A percentile compares a stretch with the other conserved stretches of the same genome.
Evolutionary conservation across 2,329 filamentous ascomycete species (phyloP).

Genomic region (Colletotrichum zoysiae): DNA sequence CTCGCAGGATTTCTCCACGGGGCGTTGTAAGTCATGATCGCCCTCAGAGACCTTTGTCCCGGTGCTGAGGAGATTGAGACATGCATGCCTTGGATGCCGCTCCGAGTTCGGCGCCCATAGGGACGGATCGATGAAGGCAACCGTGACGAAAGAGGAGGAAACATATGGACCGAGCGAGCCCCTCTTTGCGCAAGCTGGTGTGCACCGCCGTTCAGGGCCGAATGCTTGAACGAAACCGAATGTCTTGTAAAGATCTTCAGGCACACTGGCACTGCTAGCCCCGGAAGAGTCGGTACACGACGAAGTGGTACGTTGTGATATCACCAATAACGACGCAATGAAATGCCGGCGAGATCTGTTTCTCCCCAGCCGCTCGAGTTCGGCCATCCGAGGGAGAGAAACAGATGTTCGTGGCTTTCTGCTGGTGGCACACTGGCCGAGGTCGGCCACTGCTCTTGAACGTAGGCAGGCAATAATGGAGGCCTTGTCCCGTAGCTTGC

Average conservation of each 20-base stretch:
- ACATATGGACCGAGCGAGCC: constrained; percentile 24
- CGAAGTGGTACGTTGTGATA: neutral
- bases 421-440: constrained; percentile 12
- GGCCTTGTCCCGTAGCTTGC: constrained; percentile 16
- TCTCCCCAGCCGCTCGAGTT: neutral
- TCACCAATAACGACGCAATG: neutral
- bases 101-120: constrained; percentile 18
- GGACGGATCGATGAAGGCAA: constrained; percentile 37
- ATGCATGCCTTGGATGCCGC: constrained; percentile 33
- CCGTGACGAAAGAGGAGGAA: constrained; percentile 25
- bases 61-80: constrained; percentile 30
- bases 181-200: constrained; percentile 14
- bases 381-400: neutral
- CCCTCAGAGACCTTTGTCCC: constrained; percentile 22
- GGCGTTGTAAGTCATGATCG: constrained; percentile 29
- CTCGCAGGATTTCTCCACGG: constrained; percentile 29
- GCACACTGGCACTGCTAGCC: neutral
- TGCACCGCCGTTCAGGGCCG: neutral
- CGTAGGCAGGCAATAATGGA: neutral
- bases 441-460: constrained; percentile 3
- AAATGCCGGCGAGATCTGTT: neutral
- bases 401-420: constrained; percentile 20
- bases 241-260: constrained; percentile 11
- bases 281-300: constrained; percentile 6
- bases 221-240: neutral